Evolutionary conservation across 768 basidiomycete species (phyloP), one percentile per base, ranked within the genome.

Genomic region (Rhizopogon vesiculosus): DNA sequence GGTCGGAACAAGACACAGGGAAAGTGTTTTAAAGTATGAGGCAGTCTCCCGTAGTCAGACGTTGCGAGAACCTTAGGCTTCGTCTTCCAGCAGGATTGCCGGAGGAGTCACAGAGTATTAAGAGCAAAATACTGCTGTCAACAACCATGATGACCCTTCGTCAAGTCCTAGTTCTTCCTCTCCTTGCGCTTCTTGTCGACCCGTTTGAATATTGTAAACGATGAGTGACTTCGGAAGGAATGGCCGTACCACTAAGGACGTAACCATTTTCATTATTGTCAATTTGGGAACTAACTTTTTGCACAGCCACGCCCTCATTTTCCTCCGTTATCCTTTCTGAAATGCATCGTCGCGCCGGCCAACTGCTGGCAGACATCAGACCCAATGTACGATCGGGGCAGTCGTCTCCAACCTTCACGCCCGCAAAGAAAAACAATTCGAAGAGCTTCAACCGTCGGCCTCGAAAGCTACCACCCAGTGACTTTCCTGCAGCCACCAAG

Each of bases 131-230:
- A 25, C 25, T 25, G 25, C 25, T 25, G 25, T 25, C 25, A 25
- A 25, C 2, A 25, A 25, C 25, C 25, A 25, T 25, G 25, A 25
- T 25, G 25, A 4, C 25, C 25, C 85, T 38, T 78, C 80, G 56
- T 87, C 82, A 6, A 87, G 61, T 0, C 82, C 85, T 35, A 86
- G 76, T 50, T 82, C 79, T 66, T 86, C 84, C 58, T 87, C 86
- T 59, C 84, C 75, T 62, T 76, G 22, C 76, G 78, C 45, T 84
- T 79, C 66, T 84, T 90, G 60, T 84, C 84, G 7, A 89, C 76
- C 56, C 90, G 82, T 71, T 92, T 91, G 76, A 89, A 90, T 89
- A 91, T 91, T 46, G 42, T 35, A 39, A 31, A 42, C 38, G 45
- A 43, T 16, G 5, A 16, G 28, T 25, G 25, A 4, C 25, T 25